These are phyloP conservation scores for Ceratobasidium sp. DNA, from an alignment of 1,284 basidiomycete species.

Conservation along the genomic window DNA sequence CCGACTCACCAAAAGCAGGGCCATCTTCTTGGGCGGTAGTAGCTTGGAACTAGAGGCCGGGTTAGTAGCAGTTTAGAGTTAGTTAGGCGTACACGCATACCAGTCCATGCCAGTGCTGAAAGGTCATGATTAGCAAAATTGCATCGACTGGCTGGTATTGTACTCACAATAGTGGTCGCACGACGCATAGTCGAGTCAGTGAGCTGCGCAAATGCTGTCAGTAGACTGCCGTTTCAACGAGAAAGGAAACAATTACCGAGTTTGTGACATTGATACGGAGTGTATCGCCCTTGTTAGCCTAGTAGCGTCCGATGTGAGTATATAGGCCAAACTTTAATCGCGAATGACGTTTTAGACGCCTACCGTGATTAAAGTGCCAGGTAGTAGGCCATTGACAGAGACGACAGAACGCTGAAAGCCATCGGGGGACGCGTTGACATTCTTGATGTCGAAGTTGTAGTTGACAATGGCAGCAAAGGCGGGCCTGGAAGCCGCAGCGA, in stretches of 20 bases:
- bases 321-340: neutral
- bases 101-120: conserved; percentile 40
- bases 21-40: conserved; percentile 30
- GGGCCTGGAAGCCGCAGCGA: conserved; percentile 17
- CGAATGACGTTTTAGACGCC: neutral
- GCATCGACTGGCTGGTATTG: neutral
- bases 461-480: conserved; percentile 10
- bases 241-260: neutral
- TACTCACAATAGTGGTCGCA: conserved; percentile 36
- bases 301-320: neutral
- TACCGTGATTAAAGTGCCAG: conserved; percentile 36
- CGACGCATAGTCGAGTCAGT: conserved; percentile 33
- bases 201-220: neutral
- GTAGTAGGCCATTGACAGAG: conserved; percentile 24
- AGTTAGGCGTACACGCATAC: neutral
- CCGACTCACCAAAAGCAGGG: conserved; percentile 29
- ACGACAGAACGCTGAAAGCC: conserved; percentile 38
- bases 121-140: neutral
- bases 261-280: conserved; percentile 35
- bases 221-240: neutral
- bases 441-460: conserved; percentile 30
- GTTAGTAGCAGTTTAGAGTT: neutral
- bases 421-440: conserved; percentile 33
- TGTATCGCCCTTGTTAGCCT: conserved; percentile 40
- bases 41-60: conserved; percentile 23